Percentiles rank a stretch among this genome's conserved stretches.
Evolutionary conservation across 2,329 filamentous ascomycete genomes (phyloP).

Genomic region (Eutypella sp.): DNA sequence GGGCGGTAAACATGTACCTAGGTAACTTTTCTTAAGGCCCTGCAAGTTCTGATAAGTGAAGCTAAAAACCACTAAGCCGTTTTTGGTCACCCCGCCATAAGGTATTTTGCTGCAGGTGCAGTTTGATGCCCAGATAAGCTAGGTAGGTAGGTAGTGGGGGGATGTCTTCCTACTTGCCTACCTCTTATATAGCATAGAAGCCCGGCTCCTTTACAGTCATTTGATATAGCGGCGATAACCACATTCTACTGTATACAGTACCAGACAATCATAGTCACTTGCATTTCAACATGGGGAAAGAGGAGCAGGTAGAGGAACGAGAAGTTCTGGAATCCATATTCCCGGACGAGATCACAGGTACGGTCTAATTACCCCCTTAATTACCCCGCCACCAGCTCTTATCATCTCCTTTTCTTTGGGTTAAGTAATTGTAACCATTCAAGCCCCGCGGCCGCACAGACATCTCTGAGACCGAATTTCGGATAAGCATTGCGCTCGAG

Average conservation of each 20-base stretch:
- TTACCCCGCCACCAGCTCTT: constrained; percentile 2
- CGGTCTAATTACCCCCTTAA: constrained; percentile 12
- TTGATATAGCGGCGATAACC: too few species aligned
- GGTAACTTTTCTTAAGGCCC: too few species aligned
- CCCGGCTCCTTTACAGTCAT: too few species aligned
- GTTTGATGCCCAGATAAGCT: too few species aligned
- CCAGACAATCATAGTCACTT: too few species aligned
- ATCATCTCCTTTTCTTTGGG: neutral
- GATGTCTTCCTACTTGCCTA: too few species aligned
- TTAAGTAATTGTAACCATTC: neutral
- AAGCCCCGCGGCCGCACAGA: constrained; percentile 46
- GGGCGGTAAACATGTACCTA: constrained; percentile 12
- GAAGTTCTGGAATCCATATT: constrained; percentile 99
- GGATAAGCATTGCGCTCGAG: constrained; percentile 81
- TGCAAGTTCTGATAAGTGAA: too few species aligned
- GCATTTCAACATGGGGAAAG: constrained; percentile 53
- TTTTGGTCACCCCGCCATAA: constrained; percentile 3
- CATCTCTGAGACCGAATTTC: constrained; percentile 83
- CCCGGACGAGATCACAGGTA: constrained; percentile 92
- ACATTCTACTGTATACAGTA: too few species aligned
- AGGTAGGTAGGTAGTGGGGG: too few species aligned
- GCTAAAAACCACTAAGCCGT: constrained; percentile 6
- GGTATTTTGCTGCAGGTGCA: neutral
- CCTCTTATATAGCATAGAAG: too few species aligned
- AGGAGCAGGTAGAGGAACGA: constrained; percentile 93